These are phyloP conservation scores for Panaeolus papilionaceus DNA, from an alignment of 768 basidiomycete species.

Conservation along the genomic window DNA sequence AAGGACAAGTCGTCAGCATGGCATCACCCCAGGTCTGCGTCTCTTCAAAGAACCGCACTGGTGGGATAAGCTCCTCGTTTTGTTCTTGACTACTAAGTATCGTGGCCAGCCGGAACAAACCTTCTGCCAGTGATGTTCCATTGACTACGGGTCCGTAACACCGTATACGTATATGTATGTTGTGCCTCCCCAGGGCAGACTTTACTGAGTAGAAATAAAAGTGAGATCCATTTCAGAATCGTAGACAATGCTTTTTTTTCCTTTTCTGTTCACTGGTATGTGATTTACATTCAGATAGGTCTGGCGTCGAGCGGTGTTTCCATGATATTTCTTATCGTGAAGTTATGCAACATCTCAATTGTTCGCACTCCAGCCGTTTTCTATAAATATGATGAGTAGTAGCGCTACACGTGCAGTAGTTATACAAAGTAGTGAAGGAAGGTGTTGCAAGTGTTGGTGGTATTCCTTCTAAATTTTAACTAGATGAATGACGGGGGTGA, in stretches of 20 bases:
- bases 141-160: background rate
- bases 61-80: background rate
- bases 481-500: constrained; percentile 23
- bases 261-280: no score
- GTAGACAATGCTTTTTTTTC: no score
- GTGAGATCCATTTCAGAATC: no score
- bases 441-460: background rate
- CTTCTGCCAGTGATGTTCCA: background rate
- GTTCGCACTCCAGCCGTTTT: background rate
- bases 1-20: background rate
- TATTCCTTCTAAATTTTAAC: constrained; percentile 16
- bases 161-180: background rate
- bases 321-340: background rate
- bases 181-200: background rate
- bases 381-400: background rate
- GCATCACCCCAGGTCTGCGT: background rate
- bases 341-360: background rate
- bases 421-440: background rate
- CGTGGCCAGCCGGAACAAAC: background rate
- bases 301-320: no score
- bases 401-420: background rate
- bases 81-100: background rate
- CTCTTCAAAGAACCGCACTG: background rate
- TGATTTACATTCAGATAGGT: no score
- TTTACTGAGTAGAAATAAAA: background rate